phyloP scores from a whole-genome alignment of 768 basidiomycete genomes.

The Lanmaoa pseudosensibilis region DNA sequence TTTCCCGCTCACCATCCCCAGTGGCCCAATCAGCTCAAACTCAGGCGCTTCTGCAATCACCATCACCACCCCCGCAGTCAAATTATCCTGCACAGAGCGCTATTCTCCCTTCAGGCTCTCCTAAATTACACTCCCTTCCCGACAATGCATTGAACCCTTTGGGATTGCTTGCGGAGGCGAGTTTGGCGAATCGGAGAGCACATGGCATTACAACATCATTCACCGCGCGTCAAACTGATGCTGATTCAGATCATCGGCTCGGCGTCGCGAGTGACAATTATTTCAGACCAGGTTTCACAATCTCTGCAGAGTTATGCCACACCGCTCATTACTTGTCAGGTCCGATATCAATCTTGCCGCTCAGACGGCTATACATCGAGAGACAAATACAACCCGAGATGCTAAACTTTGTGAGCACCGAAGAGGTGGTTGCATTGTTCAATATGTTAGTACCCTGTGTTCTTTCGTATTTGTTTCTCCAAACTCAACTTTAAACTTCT shows the following conservation, averaged over 20 bases:
- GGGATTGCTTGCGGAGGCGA: slow-evolving; percentile 89
- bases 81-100: slow-evolving; percentile 24
- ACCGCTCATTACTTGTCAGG: slow-evolving; percentile 42
- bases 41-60: slow-evolving; percentile 57
- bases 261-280: slow-evolving; percentile 87
- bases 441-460: slow-evolving; percentile 64
- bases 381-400: slow-evolving; percentile 92
- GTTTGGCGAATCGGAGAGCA: slow-evolving; percentile 69
- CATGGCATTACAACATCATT: slow-evolving; percentile 46
- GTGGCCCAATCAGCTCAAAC: slow-evolving; percentile 47
- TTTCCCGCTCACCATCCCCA: slow-evolving; percentile 81
- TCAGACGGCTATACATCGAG: slow-evolving; percentile 82
- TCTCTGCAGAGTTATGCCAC: not conserved
- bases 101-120: slow-evolving; percentile 51
- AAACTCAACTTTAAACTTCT: slow-evolving; percentile 6
- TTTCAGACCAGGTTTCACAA: slow-evolving; percentile 79
- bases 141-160: slow-evolving; percentile 92
- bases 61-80: slow-evolving; percentile 49
- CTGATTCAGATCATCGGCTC: slow-evolving; percentile 49
- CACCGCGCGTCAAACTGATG: slow-evolving; percentile 37
- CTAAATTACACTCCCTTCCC: slow-evolving; percentile 86
- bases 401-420: slow-evolving; percentile 81
- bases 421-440: slow-evolving; percentile 91
- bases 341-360: slow-evolving; percentile 84
- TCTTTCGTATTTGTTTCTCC: not conserved